These are phyloP conservation scores for Phyllosticta capitalensis DNA, from an alignment of 2,329 filamentous ascomycete species.

Conservation along the genomic window DNA sequence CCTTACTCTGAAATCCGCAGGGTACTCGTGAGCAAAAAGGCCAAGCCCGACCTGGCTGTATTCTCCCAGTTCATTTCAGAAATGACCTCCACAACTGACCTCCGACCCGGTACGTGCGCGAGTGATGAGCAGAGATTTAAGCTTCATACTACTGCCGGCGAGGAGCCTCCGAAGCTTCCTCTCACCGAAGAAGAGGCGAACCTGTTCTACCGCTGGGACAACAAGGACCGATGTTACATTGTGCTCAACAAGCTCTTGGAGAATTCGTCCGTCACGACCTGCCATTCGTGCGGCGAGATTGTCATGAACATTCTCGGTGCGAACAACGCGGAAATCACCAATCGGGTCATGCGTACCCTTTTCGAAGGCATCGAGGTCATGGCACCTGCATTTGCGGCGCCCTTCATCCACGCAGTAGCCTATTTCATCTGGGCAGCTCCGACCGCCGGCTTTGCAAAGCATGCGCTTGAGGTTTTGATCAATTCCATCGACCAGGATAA, in stretches of 20 bases:
- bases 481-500: not conserved
- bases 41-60: slow-evolving; percentile 12
- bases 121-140: not conserved
- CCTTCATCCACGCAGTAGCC: not conserved
- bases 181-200: slow-evolving; percentile 18
- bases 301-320: slow-evolving; percentile 23
- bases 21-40: slow-evolving; percentile 15
- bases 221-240: slow-evolving; percentile 21
- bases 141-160: slow-evolving; percentile 16
- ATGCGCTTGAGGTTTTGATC: not conserved
- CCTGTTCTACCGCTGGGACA: slow-evolving; percentile 20
- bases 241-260: slow-evolving; percentile 28
- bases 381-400: slow-evolving; percentile 13
- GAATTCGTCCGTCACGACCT: slow-evolving; percentile 22
- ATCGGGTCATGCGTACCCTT: not conserved
- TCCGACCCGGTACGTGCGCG: slow-evolving; percentile 12
- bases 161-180: slow-evolving; percentile 19
- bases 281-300: slow-evolving; percentile 24
- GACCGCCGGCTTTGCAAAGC: not conserved
- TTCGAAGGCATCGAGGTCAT: not conserved
- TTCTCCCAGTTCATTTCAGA: not conserved
- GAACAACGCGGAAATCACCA: not conserved
- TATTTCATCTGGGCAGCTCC: not conserved
- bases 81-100: slow-evolving; percentile 15
- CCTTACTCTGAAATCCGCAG: slow-evolving; percentile 14